A percentile compares a stretch with the other conserved stretches of the same genome.
phyloP scores from a whole-genome alignment of 2,329 filamentous ascomycete genomes.

The Dryadomyces quercus-mongolicae region DNA sequence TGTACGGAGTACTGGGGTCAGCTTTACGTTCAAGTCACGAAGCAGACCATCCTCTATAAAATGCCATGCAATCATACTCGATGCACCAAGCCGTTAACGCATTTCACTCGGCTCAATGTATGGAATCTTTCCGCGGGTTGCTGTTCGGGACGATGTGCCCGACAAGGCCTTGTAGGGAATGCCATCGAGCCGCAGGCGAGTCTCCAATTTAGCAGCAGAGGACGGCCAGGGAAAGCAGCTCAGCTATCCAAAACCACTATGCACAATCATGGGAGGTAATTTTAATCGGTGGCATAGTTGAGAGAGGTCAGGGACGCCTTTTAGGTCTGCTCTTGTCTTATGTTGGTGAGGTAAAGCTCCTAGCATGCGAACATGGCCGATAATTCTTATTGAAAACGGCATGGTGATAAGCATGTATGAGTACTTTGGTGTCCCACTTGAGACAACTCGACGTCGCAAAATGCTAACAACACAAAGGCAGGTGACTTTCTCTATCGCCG shows the following conservation, averaged over 20 bases:
- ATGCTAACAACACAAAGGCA: too few relatives aligned
- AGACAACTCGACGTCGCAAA: too few relatives aligned
- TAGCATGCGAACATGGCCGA: too few relatives aligned
- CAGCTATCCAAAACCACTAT: slow-evolving; percentile 5
- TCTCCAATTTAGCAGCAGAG: slow-evolving; percentile 50
- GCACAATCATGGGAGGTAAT: too few relatives aligned
- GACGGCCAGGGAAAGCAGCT: slow-evolving; percentile 44
- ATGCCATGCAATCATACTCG: slow-evolving; percentile 37
- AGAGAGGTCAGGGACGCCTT: too few relatives aligned
- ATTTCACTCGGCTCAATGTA: slow-evolving; percentile 30
- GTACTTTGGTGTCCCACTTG: too few relatives aligned
- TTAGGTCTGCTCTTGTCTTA: too few relatives aligned
- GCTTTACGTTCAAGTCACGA: slow-evolving; percentile 32
- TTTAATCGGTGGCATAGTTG: too few relatives aligned
- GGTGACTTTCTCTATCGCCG: too few relatives aligned
- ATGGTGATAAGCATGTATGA: too few relatives aligned
- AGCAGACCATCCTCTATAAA: slow-evolving; percentile 29
- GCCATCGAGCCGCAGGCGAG: slow-evolving; percentile 41
- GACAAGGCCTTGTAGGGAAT: slow-evolving; percentile 31
- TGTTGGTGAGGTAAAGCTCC: too few relatives aligned
- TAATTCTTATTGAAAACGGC: too few relatives aligned
- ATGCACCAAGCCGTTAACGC: slow-evolving; percentile 30
- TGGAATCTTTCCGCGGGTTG: slow-evolving; percentile 48
- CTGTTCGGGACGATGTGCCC: slow-evolving; percentile 29
- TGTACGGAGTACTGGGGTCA: slow-evolving; percentile 24